Percentiles rank a stretch among this genome's conserved stretches.
These are phyloP conservation scores for Lactifluus echinatus DNA, from an alignment of 768 basidiomycete genomes.

Conservation along the genomic window DNA sequence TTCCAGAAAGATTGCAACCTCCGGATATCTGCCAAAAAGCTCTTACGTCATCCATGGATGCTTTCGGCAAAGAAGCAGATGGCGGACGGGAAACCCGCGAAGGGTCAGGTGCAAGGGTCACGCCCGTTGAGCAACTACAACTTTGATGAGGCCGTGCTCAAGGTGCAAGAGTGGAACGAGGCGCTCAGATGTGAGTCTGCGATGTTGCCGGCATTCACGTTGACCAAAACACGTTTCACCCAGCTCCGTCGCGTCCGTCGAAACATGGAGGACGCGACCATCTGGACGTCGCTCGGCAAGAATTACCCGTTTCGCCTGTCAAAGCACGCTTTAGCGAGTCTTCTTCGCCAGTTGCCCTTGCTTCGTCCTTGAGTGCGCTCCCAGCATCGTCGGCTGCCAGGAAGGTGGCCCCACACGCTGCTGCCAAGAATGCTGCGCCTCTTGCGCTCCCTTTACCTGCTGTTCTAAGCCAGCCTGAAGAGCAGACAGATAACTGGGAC, in stretches of 20 bases:
- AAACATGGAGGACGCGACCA: constrained; percentile 40
- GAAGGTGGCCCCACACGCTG: constrained; percentile 17
- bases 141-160: constrained; percentile 87
- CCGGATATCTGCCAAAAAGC: constrained; percentile 87
- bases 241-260: constrained; percentile 68
- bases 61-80: constrained; percentile 71
- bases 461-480: constrained; percentile 64
- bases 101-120: constrained; percentile 29
- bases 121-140: constrained; percentile 71
- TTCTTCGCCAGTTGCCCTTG: constrained; percentile 7
- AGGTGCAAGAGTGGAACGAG: constrained; percentile 99
- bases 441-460: constrained; percentile 49
- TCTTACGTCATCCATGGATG: constrained; percentile 96
- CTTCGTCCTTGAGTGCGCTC: constrained; percentile 12
- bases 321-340: constrained; percentile 8
- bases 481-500: constrained; percentile 96
- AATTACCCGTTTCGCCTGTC: constrained; percentile 30
- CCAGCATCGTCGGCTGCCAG: constrained; percentile 12
- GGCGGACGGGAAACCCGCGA: constrained; percentile 31
- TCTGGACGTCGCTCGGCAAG: constrained; percentile 38
- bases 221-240: not conserved
- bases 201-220: constrained; percentile 5
- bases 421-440: constrained; percentile 19
- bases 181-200: constrained; percentile 71
- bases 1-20: constrained; percentile 98